Evolutionary conservation across 805 yeast genomes (phyloP).

Genomic region (Ogataea paraovalis): DNA sequence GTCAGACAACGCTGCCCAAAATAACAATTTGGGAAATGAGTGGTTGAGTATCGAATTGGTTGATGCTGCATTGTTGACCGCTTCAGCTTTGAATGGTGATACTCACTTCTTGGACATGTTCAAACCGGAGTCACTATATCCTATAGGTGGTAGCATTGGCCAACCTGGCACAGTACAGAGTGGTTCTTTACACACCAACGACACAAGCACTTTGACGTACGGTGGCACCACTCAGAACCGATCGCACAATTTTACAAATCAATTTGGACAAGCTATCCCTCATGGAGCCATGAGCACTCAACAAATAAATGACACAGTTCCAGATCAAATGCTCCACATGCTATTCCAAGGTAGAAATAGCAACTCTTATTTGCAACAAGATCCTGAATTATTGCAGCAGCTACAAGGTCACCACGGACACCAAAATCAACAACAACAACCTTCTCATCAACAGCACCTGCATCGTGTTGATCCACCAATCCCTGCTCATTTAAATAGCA

Average conservation of each 20-base stretch:
- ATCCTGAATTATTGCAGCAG: background rate
- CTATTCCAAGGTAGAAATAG: slow-evolving; percentile 45
- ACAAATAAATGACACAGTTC: slow-evolving; percentile 25
- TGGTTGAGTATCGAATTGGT: slow-evolving; percentile 70
- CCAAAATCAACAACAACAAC: slow-evolving; percentile 22
- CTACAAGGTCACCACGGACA: background rate
- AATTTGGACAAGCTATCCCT: background rate
- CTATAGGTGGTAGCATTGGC: slow-evolving; percentile 2
- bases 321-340: slow-evolving; percentile 47
- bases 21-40: slow-evolving; percentile 41
- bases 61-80: slow-evolving; percentile 70
- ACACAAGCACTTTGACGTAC: background rate
- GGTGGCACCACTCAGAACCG: background rate
- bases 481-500: background rate
- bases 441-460: slow-evolving; percentile 30
- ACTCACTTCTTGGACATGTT: slow-evolving; percentile 54
- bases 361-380: background rate
- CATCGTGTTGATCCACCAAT: slow-evolving; percentile 36
- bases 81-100: slow-evolving; percentile 64
- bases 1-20: background rate
- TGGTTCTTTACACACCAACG: background rate
- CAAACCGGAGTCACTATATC: slow-evolving; percentile 26
- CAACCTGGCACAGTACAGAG: background rate
- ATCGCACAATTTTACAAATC: background rate
- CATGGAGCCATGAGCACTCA: too few relatives aligned